A percentile compares a stretch with the other conserved stretches of the same genome.
phyloP scores from a whole-genome alignment of 1,284 basidiomycete species.

The Pterulicium gracile region DNA sequence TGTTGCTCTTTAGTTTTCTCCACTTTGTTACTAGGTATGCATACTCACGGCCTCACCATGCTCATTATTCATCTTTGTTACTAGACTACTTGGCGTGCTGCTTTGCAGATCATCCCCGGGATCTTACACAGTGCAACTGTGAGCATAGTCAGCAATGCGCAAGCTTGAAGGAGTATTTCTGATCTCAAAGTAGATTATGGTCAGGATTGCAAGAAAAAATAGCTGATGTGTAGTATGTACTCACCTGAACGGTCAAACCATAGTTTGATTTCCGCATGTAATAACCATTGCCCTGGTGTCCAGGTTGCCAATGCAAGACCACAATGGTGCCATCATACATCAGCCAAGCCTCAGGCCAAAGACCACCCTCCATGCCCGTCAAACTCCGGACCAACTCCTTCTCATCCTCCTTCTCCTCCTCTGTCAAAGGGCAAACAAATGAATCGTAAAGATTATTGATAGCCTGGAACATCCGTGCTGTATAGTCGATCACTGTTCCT shows the following conservation, averaged over 20 bases:
- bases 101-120: too few species aligned
- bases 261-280: constrained; percentile 23
- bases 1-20: too few species aligned
- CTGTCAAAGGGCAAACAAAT: constrained; percentile 19
- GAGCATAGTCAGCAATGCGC: constrained; percentile 22
- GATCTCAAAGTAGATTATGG: constrained; percentile 13
- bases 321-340: constrained; percentile 28
- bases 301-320: constrained; percentile 19
- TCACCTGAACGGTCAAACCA: constrained; percentile 24
- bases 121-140: constrained; percentile 23
- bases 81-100: too few species aligned
- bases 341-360: constrained; percentile 22
- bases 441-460: constrained; percentile 20
- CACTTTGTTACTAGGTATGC: too few species aligned
- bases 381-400: constrained; percentile 20
- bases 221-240: constrained; percentile 1
- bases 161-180: constrained; percentile 23
- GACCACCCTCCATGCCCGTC: constrained; percentile 16
- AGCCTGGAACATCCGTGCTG: constrained; percentile 19
- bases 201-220: constrained; percentile 3
- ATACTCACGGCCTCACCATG: too few species aligned
- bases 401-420: constrained; percentile 23
- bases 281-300: constrained; percentile 22
- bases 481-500: constrained; percentile 22
- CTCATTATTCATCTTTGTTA: too few species aligned